Evolutionary conservation across 768 basidiomycete genomes (phyloP).

Genomic region (Trametes gibbosa): DNA sequence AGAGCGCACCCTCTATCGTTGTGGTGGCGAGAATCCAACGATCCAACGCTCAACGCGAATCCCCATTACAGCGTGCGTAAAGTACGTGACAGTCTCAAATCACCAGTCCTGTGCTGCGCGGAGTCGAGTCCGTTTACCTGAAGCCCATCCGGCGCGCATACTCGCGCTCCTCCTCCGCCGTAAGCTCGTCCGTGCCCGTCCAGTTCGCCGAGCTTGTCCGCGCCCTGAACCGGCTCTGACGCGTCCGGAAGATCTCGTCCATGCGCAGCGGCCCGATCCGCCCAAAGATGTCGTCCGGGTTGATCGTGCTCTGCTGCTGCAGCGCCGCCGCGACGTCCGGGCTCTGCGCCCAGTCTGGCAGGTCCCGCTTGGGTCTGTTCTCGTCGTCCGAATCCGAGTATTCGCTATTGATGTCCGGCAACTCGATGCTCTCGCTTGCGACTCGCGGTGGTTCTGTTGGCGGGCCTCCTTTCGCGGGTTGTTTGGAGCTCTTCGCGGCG

Average conservation of each 20-base stretch:
- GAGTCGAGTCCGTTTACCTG: constrained; percentile 28
- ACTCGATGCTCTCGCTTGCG: constrained; percentile 71
- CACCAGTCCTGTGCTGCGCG: background rate
- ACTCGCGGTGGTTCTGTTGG: constrained; percentile 45
- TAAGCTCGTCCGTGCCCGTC: constrained; percentile 88
- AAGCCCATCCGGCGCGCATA: constrained; percentile 93
- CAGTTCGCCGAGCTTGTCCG: constrained; percentile 95
- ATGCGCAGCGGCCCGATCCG: constrained; percentile 81
- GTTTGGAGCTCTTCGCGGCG: constrained; percentile 29
- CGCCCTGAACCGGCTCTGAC: constrained; percentile 80
- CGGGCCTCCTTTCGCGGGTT: constrained; percentile 51
- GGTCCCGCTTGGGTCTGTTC: constrained; percentile 66
- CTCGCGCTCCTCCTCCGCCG: constrained; percentile 77
- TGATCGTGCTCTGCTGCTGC: constrained; percentile 78
- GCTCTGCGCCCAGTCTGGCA: constrained; percentile 89
- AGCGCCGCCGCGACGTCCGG: constrained; percentile 81
- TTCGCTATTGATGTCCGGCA: constrained; percentile 95
- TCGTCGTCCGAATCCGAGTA: constrained; percentile 92
- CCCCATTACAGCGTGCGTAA: too few relatives aligned
- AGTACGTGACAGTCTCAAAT: background rate
- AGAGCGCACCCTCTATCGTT: too few relatives aligned
- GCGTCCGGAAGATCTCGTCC: constrained; percentile 88
- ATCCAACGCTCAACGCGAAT: background rate
- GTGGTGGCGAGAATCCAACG: too few relatives aligned
- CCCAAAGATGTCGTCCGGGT: constrained; percentile 92